These are phyloP conservation scores for Anisodus acutangulus DNA, from an alignment of 257 asterid genomes.

Conservation along the genomic window DNA sequence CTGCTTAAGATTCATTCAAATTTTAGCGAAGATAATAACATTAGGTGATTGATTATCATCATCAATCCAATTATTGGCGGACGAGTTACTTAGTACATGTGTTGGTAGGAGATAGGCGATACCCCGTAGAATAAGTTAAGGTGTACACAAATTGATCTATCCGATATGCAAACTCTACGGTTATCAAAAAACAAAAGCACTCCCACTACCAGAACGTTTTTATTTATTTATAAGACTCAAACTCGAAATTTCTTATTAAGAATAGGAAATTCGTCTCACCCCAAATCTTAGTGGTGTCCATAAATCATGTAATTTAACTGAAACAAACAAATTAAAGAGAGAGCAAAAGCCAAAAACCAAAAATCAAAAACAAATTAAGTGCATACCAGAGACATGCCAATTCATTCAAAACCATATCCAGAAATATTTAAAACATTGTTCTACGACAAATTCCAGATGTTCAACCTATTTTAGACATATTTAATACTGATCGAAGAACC, in stretches of 20 bases:
- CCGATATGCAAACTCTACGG: too few relatives aligned
- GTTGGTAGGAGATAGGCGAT: too few relatives aligned
- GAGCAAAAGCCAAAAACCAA: not conserved
- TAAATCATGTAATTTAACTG: not conserved
- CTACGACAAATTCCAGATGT: not conserved
- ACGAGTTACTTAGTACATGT: too few relatives aligned
- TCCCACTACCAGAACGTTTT: too few relatives aligned
- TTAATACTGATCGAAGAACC: not conserved
- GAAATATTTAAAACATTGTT: not conserved
- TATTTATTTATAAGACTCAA: too few relatives aligned
- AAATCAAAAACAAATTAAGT: not conserved
- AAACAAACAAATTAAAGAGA: not conserved
- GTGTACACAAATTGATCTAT: too few relatives aligned
- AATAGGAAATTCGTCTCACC: too few relatives aligned
- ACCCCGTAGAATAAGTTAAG: too few relatives aligned
- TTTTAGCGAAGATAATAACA: not conserved
- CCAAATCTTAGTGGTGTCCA: not conserved
- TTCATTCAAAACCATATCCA: not conserved
- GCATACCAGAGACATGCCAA: not conserved
- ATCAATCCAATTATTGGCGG: too few relatives aligned
- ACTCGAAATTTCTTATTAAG: too few relatives aligned
- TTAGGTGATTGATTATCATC: too few relatives aligned
- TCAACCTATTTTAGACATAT: not conserved
- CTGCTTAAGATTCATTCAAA: not conserved
- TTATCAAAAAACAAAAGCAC: too few relatives aligned